A percentile compares a stretch with the other conserved stretches of the same genome.
These are phyloP conservation scores for Berberis thunbergii DNA, from an alignment of 164 flowering plant genomes.

Conservation along the genomic window DNA sequence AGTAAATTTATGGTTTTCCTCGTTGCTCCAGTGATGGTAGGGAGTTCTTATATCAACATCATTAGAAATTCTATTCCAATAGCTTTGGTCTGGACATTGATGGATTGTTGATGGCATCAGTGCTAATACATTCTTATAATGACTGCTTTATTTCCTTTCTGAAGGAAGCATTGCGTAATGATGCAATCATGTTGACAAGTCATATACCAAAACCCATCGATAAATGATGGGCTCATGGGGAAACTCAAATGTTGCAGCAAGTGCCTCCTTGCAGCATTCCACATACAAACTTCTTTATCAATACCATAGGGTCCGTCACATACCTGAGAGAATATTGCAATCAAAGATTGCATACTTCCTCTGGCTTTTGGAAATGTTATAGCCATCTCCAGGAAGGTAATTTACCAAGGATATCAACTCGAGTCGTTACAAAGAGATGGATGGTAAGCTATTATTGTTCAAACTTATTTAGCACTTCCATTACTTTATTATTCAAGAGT, in stretches of 20 bases:
- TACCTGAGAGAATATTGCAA: conserved; percentile 13
- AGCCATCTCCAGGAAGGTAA: conserved; percentile 12
- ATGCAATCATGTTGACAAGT: conserved; percentile 46
- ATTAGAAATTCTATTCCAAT: too few species aligned
- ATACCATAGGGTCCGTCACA: conserved; percentile 8
- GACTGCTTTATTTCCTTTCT: not conserved
- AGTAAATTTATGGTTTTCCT: too few species aligned
- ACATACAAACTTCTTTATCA: conserved; percentile 21
- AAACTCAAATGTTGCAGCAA: conserved; percentile 17
- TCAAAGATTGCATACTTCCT: conserved; percentile 17
- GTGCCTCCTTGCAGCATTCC: conserved; percentile 16
- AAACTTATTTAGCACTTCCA: too few species aligned
- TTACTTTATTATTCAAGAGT: not conserved
- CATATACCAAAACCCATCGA: conserved; percentile 26
- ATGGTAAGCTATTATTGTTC: conserved; percentile 30
- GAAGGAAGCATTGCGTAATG: conserved; percentile 18
- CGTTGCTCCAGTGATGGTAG: too few species aligned
- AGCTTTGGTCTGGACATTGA: too few species aligned
- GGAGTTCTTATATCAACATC: too few species aligned
- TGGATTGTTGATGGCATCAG: too few species aligned
- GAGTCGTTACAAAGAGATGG: conserved; percentile 33
- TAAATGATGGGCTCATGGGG: conserved; percentile 21
- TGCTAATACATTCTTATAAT: too few species aligned
- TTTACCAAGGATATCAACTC: conserved; percentile 21
- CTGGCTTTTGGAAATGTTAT: conserved; percentile 20